Conservation (phyloP, 2,329 filamentous ascomycete genomes). For the Pyricularia grisea region DNA sequence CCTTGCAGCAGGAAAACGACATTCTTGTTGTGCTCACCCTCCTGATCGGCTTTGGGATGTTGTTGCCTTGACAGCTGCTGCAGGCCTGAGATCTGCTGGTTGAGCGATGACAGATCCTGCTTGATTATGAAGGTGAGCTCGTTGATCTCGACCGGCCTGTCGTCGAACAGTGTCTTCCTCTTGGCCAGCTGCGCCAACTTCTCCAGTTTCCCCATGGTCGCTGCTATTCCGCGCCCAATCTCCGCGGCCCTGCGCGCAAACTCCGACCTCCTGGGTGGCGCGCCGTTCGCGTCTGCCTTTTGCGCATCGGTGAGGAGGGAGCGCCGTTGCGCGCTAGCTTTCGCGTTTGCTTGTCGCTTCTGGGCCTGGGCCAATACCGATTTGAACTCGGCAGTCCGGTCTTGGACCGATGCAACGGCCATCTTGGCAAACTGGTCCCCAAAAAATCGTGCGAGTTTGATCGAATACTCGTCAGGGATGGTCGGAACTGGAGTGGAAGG, state of each 20-base stretch:
- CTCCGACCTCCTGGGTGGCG: conserved; percentile 60
- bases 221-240: conserved; percentile 84
- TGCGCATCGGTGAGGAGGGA: conserved; percentile 69
- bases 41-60: conserved; percentile 65
- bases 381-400: conserved; percentile 91
- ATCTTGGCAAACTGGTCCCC: conserved; percentile 26
- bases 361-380: conserved; percentile 83
- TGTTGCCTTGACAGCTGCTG: conserved; percentile 69
- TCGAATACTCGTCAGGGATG: neutral
- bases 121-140: conserved; percentile 90
- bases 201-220: conserved; percentile 90
- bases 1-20: conserved; percentile 87
- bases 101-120: conserved; percentile 77
- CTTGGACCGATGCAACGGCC: conserved; percentile 75
- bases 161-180: conserved; percentile 93
- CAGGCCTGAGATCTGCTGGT: conserved; percentile 80
- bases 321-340: conserved; percentile 69
- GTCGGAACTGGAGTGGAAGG: neutral
- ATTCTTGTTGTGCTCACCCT: conserved; percentile 97
- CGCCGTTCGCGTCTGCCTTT: conserved; percentile 51
- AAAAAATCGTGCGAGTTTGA: neutral
- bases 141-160: conserved; percentile 92
- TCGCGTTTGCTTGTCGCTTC: conserved; percentile 65
- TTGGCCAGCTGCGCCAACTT: conserved; percentile 91
- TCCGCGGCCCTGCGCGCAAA: conserved; percentile 88